Conservation (phyloP, 331 rosid genomes). For the Rosa hybrid region DNA sequence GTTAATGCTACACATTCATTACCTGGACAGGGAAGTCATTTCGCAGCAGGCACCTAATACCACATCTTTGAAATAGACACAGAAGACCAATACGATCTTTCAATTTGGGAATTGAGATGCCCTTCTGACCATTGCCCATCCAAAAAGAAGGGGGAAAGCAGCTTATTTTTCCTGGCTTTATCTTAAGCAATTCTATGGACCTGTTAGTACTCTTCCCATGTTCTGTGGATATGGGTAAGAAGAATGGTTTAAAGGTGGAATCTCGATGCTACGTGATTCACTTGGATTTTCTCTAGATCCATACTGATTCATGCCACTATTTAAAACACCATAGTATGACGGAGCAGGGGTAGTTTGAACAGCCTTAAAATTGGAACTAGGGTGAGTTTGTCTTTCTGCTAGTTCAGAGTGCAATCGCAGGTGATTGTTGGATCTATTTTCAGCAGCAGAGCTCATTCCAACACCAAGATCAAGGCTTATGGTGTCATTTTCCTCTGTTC, state of each 20-base stretch:
- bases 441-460: constrained; percentile 64
- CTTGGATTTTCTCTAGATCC: constrained; percentile 72
- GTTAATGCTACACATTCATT: constrained; percentile 49
- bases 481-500: constrained; percentile 70
- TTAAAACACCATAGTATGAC: constrained; percentile 57
- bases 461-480: constrained; percentile 98
- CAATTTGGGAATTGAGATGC: constrained; percentile 38
- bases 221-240: constrained; percentile 74
- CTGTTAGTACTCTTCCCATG: constrained; percentile 82
- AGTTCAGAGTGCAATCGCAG: constrained; percentile 51
- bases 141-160: constrained; percentile 27
- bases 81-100: constrained; percentile 34
- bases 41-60: constrained; percentile 40
- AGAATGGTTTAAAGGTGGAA: constrained; percentile 58
- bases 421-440: constrained; percentile 54
- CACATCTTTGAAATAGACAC: constrained; percentile 41
- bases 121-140: constrained; percentile 27
- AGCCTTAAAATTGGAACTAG: constrained; percentile 52
- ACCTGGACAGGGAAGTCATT: constrained; percentile 44
- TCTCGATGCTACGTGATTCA: constrained; percentile 41
- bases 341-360: constrained; percentile 52
- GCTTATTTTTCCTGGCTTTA: constrained; percentile 36
- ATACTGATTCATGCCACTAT: constrained; percentile 49
- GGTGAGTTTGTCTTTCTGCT: constrained; percentile 46
- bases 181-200: constrained; percentile 54